These are phyloP conservation scores for Fusarium sp. DNA, from an alignment of 2,329 filamentous ascomycete genomes.

Conservation along the genomic window DNA sequence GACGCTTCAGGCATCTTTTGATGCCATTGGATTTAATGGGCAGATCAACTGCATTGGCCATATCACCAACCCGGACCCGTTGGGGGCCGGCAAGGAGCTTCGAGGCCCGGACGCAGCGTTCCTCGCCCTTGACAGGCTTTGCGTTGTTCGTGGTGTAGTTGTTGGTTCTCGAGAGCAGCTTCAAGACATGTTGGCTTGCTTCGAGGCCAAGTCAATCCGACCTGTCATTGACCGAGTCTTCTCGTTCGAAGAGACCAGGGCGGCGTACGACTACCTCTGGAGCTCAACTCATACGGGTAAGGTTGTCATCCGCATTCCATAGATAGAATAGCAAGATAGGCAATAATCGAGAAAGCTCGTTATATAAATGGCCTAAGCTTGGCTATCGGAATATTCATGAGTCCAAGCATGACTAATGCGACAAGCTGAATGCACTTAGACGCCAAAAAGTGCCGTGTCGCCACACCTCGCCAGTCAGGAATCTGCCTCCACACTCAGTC, in stretches of 20 bases:
- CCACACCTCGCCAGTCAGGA: not conserved
- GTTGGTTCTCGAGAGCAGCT: conserved; percentile 29
- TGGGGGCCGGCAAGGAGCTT: conserved; percentile 14
- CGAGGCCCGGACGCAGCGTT: conserved; percentile 20
- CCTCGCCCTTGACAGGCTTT: conserved; percentile 17
- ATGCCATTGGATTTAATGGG: conserved; percentile 13
- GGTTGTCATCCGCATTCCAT: conserved; percentile 16
- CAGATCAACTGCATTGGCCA: conserved; percentile 16
- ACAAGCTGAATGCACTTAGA: not conserved
- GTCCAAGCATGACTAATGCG: not conserved
- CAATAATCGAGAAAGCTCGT: not conserved
- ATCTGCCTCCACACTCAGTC: not conserved
- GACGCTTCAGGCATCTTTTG: conserved; percentile 20
- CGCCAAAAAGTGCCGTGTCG: not conserved
- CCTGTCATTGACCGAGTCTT: conserved; percentile 17
- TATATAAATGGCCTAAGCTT: not conserved
- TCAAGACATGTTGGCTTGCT: conserved; percentile 26
- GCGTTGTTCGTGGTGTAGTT: conserved; percentile 22
- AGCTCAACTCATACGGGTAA: conserved; percentile 24
- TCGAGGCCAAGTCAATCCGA: conserved; percentile 16
- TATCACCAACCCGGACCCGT: conserved; percentile 19
- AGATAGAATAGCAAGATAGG: not conserved
- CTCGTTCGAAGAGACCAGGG: conserved; percentile 10
- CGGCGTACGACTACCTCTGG: conserved; percentile 20
- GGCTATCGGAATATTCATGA: not conserved